phyloP scores from a whole-genome alignment of 257 asterid genomes.

The Gynochthodes officinalis region DNA sequence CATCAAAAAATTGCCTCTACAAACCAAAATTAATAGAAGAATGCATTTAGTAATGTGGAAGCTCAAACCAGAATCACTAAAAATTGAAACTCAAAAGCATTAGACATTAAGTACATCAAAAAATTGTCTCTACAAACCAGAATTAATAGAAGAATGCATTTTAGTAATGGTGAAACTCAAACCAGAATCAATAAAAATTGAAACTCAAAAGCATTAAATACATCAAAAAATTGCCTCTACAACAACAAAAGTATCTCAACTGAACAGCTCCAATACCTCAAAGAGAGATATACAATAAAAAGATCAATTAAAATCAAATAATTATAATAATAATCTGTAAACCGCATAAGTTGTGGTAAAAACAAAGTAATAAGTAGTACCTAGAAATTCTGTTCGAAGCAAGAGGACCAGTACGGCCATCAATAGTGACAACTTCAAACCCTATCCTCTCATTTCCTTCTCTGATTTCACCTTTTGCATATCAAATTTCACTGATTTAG shows the following conservation, averaged over 20 bases:
- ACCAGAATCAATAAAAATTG: too few species aligned
- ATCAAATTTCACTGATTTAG: background rate
- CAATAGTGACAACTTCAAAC: constrained; percentile 76
- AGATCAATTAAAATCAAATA: background rate
- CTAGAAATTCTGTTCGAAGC: constrained; percentile 57
- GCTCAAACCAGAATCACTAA: too few species aligned
- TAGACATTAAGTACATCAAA: background rate
- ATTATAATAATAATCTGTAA: background rate
- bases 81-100: too few species aligned
- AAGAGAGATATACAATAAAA: background rate
- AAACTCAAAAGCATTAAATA: too few species aligned
- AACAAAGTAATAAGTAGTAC: constrained; percentile 21
- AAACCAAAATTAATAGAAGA: too few species aligned
- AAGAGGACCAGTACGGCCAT: constrained; percentile 65
- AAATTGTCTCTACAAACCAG: background rate
- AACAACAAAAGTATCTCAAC: background rate
- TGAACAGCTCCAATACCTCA: background rate
- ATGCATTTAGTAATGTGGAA: too few species aligned
- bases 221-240: background rate
- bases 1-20: too few species aligned
- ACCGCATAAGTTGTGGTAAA: background rate
- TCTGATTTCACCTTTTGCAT: constrained; percentile 63
- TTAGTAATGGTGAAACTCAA: too few species aligned
- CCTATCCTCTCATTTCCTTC: constrained; percentile 74
- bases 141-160: background rate